Evolutionary conservation across 345 rosid genomes (phyloP).

Genomic region (Abelmoschus esculentus): DNA sequence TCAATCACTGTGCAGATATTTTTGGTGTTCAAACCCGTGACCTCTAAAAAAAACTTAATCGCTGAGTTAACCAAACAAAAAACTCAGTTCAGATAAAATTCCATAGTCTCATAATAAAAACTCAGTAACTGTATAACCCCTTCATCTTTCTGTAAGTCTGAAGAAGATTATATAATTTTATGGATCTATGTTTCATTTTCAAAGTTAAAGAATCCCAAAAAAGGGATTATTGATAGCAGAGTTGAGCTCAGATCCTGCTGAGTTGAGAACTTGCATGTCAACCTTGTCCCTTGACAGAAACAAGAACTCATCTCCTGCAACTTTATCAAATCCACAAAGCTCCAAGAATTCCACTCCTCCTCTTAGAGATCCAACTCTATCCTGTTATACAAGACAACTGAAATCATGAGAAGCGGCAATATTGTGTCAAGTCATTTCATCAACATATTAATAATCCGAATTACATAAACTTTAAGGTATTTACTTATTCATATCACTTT

Average conservation of each 20-base stretch:
- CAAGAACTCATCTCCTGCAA: slow-evolving; percentile 69
- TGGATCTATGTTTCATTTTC: background rate
- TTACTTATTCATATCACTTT: background rate
- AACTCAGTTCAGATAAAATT: background rate
- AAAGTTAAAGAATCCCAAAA: slow-evolving; percentile 68
- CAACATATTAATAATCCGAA: background rate
- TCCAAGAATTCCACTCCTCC: slow-evolving; percentile 83
- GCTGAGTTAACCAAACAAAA: too few species aligned
- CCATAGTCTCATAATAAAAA: background rate
- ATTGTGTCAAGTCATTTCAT: background rate
- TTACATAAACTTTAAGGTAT: background rate
- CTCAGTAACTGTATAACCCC: too few species aligned
- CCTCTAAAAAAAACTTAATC: too few species aligned
- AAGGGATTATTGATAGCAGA: slow-evolving; percentile 93
- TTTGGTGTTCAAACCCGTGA: too few species aligned
- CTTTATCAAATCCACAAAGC: slow-evolving; percentile 81
- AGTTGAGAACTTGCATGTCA: slow-evolving; percentile 59
- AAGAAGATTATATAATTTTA: too few species aligned
- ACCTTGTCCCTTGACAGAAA: slow-evolving; percentile 70
- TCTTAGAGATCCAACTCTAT: slow-evolving; percentile 71
- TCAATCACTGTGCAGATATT: too few species aligned
- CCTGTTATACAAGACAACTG: slow-evolving; percentile 38
- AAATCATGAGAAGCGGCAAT: background rate
- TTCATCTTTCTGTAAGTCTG: too few species aligned
- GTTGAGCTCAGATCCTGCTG: slow-evolving; percentile 90